Conservation (phyloP, 768 basidiomycete species). For the Amyloporia xantha region DNA sequence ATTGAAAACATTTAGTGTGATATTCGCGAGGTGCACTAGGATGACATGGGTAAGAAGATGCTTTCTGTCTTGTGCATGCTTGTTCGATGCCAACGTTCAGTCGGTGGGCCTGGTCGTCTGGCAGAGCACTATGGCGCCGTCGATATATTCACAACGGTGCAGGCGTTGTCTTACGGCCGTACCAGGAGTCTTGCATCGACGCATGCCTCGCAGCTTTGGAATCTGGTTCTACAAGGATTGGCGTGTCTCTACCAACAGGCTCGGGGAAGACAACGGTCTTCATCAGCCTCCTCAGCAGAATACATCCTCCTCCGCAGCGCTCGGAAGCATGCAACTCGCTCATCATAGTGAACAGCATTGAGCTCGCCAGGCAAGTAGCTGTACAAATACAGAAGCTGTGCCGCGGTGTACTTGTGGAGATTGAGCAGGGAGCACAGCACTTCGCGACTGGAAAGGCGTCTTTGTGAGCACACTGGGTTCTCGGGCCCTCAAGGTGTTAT, state of each 20-base stretch:
- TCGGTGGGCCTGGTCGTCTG: not conserved
- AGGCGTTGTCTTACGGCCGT: constrained; percentile 56
- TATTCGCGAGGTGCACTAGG: not conserved
- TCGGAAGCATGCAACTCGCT: constrained; percentile 52
- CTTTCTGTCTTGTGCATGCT: not conserved
- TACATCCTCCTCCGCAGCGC: constrained; percentile 38
- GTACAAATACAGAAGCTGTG: constrained; percentile 58
- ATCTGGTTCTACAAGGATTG: constrained; percentile 66
- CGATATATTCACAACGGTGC: not conserved
- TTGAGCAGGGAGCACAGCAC: constrained; percentile 81
- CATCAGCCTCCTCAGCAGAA: constrained; percentile 67
- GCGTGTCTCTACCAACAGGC: constrained; percentile 81
- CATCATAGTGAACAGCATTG: constrained; percentile 84
- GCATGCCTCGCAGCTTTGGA: constrained; percentile 69
- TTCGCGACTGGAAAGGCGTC: constrained; percentile 77
- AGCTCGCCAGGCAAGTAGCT: constrained; percentile 85
- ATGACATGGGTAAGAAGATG: not conserved
- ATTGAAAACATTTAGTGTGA: too few species aligned
- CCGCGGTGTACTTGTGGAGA: constrained; percentile 77
- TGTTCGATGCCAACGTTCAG: too few species aligned
- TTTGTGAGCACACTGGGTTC: too few species aligned
- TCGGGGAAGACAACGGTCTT: constrained; percentile 91
- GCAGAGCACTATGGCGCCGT: not conserved
- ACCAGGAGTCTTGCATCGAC: constrained; percentile 76
- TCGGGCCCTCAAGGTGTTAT: not conserved